Conservation (phyloP, 1,284 basidiomycete species). For the Jaminaea rosea region DNA sequence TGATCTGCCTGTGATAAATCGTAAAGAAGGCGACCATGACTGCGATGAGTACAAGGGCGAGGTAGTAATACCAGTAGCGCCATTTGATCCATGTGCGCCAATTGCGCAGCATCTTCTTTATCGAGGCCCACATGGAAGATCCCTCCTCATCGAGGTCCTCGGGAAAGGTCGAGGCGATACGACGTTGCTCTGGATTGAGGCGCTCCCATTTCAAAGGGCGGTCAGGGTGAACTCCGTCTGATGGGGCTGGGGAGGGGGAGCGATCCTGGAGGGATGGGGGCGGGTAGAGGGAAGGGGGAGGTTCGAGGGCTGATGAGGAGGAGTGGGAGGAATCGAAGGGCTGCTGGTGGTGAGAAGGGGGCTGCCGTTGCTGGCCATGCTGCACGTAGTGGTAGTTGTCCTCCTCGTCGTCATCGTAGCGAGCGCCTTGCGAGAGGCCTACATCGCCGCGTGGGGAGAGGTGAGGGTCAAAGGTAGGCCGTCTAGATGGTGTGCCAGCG, state of each 20-base stretch:
- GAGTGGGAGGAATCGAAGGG: too few relatives aligned
- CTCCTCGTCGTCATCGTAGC: too few relatives aligned
- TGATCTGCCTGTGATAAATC: conserved; percentile 58
- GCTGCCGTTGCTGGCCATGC: too few relatives aligned
- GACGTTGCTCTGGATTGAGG: conserved; percentile 23
- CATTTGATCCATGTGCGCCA: conserved; percentile 28
- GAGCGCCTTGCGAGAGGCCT: too few relatives aligned
- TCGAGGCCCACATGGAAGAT: conserved; percentile 13
- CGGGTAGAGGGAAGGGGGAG: too few relatives aligned
- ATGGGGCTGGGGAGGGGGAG: conserved; percentile 7
- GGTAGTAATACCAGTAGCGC: conserved; percentile 48
- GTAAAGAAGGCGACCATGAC: conserved; percentile 52
- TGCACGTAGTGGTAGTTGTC: too few relatives aligned
- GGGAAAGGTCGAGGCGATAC: conserved; percentile 35
- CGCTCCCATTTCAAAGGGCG: conserved; percentile 15
- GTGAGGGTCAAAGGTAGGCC: too few relatives aligned
- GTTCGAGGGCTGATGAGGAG: too few relatives aligned
- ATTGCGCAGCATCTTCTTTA: conserved; percentile 14
- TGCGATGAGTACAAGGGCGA: conserved; percentile 40
- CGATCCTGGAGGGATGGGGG: conserved; percentile 6
- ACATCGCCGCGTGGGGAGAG: too few relatives aligned
- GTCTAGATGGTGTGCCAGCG: too few relatives aligned
- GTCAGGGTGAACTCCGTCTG: conserved; percentile 18
- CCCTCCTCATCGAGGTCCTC: conserved; percentile 33
- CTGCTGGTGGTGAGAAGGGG: too few relatives aligned